phyloP scores from a whole-genome alignment of 352 stramenopile species.

The Phytophthora kernoviae region DNA sequence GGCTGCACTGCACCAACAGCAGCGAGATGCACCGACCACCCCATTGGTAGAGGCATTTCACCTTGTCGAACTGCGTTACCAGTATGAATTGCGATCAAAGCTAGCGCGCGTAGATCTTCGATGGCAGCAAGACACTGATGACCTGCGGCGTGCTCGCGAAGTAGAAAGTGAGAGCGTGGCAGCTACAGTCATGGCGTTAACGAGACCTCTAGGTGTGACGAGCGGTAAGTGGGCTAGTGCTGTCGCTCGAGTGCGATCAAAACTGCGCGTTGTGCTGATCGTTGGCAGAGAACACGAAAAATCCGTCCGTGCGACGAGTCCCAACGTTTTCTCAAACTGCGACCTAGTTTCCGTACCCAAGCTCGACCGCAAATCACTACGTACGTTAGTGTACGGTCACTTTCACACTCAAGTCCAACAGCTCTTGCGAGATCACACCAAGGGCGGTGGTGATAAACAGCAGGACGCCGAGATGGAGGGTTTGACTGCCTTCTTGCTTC shows the following conservation, averaged over 20 bases:
- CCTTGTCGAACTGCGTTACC: conserved; percentile 38
- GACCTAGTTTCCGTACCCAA: conserved; percentile 33
- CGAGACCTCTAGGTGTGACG: conserved; percentile 66
- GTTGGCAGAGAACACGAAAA: conserved; percentile 34
- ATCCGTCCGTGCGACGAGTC: conserved; percentile 6
- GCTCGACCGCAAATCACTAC: conserved; percentile 31
- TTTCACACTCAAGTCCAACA: conserved; percentile 52
- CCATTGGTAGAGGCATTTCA: conserved; percentile 32
- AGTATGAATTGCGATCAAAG: conserved; percentile 37
- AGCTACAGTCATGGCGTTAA: conserved; percentile 78
- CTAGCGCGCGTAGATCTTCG: conserved; percentile 51
- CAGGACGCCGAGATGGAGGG: conserved; percentile 1
- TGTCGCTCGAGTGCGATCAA: conserved; percentile 54
- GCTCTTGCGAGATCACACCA: conserved; percentile 6
- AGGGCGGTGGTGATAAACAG: not conserved
- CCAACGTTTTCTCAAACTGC: conserved; percentile 42
- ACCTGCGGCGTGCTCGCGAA: conserved; percentile 57
- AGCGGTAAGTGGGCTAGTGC: conserved; percentile 76
- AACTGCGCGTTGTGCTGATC: conserved; percentile 52
- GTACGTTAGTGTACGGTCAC: conserved; percentile 44
- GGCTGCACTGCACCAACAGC: conserved; percentile 29
- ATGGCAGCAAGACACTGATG: conserved; percentile 68
- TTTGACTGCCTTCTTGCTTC: conserved; percentile 34
- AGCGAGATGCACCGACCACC: conserved; percentile 36
- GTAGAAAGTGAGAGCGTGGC: conserved; percentile 77